Base-by-base conservation (phyloP, 306 rosid species). In the Luffa aegyptiaca region DNA sequence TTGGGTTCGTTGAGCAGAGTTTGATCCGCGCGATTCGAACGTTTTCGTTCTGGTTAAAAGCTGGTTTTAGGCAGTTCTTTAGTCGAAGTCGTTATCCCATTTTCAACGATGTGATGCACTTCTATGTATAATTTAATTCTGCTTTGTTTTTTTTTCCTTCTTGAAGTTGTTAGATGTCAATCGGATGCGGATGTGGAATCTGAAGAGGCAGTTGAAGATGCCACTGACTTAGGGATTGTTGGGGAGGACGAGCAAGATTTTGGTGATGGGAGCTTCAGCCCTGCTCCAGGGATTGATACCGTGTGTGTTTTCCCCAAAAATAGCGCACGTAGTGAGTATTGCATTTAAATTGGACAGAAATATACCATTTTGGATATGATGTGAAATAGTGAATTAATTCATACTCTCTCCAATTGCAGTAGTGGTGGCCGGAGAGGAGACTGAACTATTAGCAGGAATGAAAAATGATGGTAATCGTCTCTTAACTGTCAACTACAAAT, bases 401-500 rank as follows among this genome's bases (percentile, higher is more conserved):
- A 35, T 14, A 18, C 86, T 33, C 79, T 83, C 56, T 14, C 80
- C 59, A 49, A 84, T 59, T 90, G 87, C 88, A 94, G 98, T 86
- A 83, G 88, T 95, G 81, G 77, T 91, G 7, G 97, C 99, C 18
- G 97, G 99, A 83, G 96, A 91, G 81, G 97, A 95, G 84, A 82
- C 93, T 11, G 97, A 95, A 68, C 78, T 95, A 31, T 88, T 95
- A 4, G 97, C 93, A 8, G 97, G 97, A 76, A 49, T 95, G 74
- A 93, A 90, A 85, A 95, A 95, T 78, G 84, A 93, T 85, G 99
- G 99, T 93, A 89, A 86, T 36, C 66, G 79, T 69, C 26, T 49
- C 42, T 68, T 6, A 37, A n/a, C 33, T 80, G 8, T 68, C n/a
- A 21, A 17, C 51, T 39, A 65, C 44, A 42, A 41, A 37, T 53